A percentile compares a stretch with the other conserved stretches of the same genome.
Conservation (phyloP, 2,329 filamentous ascomycete genomes). For the Trichoderma koningii region DNA sequence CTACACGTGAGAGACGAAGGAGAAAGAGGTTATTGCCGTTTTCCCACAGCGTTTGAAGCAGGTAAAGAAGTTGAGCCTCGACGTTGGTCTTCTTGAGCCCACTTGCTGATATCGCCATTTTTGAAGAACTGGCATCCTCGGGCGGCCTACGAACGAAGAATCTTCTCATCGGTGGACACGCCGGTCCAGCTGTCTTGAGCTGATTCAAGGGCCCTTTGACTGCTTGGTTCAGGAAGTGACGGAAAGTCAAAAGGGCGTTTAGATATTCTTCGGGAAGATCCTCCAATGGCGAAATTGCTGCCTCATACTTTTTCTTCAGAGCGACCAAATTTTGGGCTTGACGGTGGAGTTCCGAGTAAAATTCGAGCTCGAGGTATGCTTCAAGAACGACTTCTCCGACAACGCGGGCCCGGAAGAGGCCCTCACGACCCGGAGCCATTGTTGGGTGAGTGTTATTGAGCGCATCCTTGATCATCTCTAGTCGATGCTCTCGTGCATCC, state of each 20-base stretch:
- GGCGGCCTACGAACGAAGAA: slow-evolving; percentile 34
- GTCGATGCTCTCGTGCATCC: background rate
- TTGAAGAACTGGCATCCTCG: background rate
- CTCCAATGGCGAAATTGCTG: background rate
- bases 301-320: background rate
- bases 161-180: slow-evolving; percentile 47
- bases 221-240: slow-evolving; percentile 38
- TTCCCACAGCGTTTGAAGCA: slow-evolving; percentile 44
- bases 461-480: background rate
- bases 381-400: background rate
- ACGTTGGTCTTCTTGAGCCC: slow-evolving; percentile 24
- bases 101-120: background rate
- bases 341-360: background rate
- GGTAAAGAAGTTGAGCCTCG: slow-evolving; percentile 39
- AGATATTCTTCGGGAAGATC: slow-evolving; percentile 43
- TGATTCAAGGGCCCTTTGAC: slow-evolving; percentile 38
- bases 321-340: background rate
- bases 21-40: slow-evolving; percentile 30
- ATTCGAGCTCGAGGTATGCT: background rate
- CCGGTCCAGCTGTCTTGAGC: slow-evolving; percentile 35
- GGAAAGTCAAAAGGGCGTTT: slow-evolving; percentile 36
- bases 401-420: background rate
- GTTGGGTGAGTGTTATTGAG: background rate
- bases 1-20: background rate
- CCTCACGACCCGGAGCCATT: background rate